Percentiles rank a stretch among this genome's conserved stretches.
Conservation (phyloP, 345 rosid genomes). For the Eucalyptus regnans region DNA sequence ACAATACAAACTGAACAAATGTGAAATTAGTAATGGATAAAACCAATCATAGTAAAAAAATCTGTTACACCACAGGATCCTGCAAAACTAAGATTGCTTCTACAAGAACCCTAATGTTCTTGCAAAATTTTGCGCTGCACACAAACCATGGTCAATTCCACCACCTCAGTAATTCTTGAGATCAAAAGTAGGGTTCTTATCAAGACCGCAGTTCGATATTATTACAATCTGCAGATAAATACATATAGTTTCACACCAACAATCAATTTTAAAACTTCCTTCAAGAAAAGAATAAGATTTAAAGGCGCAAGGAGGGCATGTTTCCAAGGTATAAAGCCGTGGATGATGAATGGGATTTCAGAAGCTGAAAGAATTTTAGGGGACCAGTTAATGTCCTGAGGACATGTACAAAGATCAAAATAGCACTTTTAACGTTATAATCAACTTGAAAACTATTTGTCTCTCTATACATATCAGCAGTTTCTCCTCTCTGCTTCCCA, state of each 20-base stretch:
- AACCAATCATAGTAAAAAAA: neutral
- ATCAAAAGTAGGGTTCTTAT: neutral
- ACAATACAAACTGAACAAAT: neutral
- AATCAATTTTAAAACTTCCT: neutral
- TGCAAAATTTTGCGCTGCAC: neutral
- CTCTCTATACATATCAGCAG: too few species aligned
- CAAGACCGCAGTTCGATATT: accelerated
- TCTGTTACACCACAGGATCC: neutral
- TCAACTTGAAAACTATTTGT: too few species aligned
- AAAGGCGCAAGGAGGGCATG: neutral
- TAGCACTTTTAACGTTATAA: too few species aligned
- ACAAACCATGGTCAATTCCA: neutral
- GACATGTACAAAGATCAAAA: too few species aligned
- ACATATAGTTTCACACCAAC: neutral
- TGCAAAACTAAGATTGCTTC: neutral
- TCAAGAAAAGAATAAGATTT: neutral
- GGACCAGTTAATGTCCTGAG: too few species aligned
- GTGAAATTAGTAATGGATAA: neutral
- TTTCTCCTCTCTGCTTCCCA: too few species aligned
- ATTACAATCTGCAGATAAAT: neutral
- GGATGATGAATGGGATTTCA: too few species aligned
- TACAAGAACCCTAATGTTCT: too few species aligned
- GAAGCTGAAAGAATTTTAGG: too few species aligned
- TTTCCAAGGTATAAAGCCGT: neutral
- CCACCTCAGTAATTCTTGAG: neutral